A percentile compares a stretch with the other conserved stretches of the same genome.
Conservation (phyloP, 2,329 filamentous ascomycete species). For the Fusarium mundagurra region DNA sequence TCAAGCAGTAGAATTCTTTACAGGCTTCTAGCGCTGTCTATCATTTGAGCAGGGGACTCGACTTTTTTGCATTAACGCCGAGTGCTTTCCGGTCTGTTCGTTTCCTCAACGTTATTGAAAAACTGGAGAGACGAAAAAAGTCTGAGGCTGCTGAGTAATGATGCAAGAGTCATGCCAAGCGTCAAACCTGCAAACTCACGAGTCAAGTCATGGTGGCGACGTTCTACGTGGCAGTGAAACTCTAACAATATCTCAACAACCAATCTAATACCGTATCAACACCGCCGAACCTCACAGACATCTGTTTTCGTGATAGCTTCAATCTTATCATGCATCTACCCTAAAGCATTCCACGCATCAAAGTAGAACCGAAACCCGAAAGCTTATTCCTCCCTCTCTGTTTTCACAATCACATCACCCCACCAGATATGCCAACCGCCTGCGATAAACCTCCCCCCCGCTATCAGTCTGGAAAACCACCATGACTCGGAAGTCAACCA, state of each 20-base stretch:
- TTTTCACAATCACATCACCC: background rate
- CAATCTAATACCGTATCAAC: background rate
- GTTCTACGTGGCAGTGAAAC: background rate
- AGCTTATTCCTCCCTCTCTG: background rate
- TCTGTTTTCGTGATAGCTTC: background rate
- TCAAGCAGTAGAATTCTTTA: slow-evolving; percentile 13
- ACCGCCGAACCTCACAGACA: background rate
- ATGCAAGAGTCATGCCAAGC: background rate
- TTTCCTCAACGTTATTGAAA: background rate
- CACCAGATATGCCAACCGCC: background rate
- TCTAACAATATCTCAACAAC: background rate
- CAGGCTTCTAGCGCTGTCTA: slow-evolving; percentile 16
- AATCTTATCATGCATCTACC: background rate
- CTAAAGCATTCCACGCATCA: background rate
- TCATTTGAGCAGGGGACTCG: background rate
- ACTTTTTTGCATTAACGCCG: slow-evolving; percentile 11
- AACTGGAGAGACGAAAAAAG: background rate
- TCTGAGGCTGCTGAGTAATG: background rate
- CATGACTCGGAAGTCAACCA: background rate
- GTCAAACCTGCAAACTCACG: background rate
- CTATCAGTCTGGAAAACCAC: background rate
- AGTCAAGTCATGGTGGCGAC: background rate
- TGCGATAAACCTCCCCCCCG: background rate
- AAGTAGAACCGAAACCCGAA: background rate
- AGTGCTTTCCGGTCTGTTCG: background rate